Evolutionary conservation across 2,329 filamentous ascomycete species (phyloP), one percentile per base, ranked within the genome.

Genomic region (Fusarium continuum): DNA sequence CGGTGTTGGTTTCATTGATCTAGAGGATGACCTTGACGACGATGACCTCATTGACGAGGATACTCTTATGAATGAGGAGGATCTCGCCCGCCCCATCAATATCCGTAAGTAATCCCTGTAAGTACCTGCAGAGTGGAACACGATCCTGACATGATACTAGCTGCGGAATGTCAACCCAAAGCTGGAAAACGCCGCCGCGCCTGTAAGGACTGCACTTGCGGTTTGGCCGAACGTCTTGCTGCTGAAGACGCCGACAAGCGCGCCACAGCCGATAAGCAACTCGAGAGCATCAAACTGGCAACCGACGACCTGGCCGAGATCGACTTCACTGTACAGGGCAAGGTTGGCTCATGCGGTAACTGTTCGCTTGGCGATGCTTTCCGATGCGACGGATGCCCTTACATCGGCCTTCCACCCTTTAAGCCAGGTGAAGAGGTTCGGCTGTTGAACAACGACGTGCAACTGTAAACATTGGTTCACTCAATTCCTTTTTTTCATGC

Each of bases 191-290:
- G 94, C 69, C 90, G 94, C 51, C 89, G 93, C 61, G 93, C 95
- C 55, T 99, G 95, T 83, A 98, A 99, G 79, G 95, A 99, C 81
- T 99, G 95, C 82, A 94, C 91, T 8, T 99, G 95, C 74, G 95
- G 95, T 45, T 87, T 99, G 22, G 92, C 93, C 20, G 87, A 95
- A 75, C 88, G 90, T 60, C 79, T 98, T 45, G 91, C 92, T 70
- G 89, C 89, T n/a, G 92, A 98, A 80, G 95, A 98, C 76, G 82
- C 82, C 36, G 83, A 87, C 71, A 85, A 92, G 53, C 82, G 92
- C 41, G 86, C 88, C 72, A 82, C 88, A n/a, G 82, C 92, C 55
- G 75, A 79, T 53, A 74, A 74, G 49, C 90, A 90, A 75, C 83
- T 97, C 40, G 86, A 85, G 44, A 83, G 87, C 17, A 80, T 92